Percentiles rank a stretch among this genome's conserved stretches.
These are phyloP conservation scores for Colletotrichum liaoningense DNA, from an alignment of 2,329 filamentous ascomycete species.

Conservation along the genomic window DNA sequence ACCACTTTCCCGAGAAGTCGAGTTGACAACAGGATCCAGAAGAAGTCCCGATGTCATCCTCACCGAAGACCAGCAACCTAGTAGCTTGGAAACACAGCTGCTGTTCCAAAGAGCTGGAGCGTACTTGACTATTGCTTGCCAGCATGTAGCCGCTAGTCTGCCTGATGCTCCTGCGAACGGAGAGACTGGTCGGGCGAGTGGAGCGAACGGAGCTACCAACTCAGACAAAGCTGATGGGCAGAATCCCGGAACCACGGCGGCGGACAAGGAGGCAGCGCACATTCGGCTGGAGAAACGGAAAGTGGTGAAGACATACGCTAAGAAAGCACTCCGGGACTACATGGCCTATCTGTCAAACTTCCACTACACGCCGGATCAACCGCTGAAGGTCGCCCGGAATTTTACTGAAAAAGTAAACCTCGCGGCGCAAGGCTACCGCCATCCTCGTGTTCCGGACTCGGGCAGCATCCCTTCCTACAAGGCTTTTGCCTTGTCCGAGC, in stretches of 20 bases:
- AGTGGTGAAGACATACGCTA: constrained; percentile 78
- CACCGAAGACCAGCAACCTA: constrained; percentile 69
- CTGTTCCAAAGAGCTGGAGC: constrained; percentile 80
- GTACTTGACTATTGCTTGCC: constrained; percentile 78
- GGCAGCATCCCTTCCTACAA: constrained; percentile 46
- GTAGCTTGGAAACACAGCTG: constrained; percentile 79
- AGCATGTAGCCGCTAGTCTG: constrained; percentile 70
- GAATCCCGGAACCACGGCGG: constrained; percentile 45
- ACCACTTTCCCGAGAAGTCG: constrained; percentile 60
- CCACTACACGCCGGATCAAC: constrained; percentile 81
- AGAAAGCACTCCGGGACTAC: constrained; percentile 81
- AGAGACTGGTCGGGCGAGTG: constrained; percentile 15
- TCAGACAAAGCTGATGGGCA: not conserved
- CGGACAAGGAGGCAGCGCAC: constrained; percentile 57
- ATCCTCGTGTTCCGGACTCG: constrained; percentile 44
- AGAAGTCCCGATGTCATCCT: constrained; percentile 49
- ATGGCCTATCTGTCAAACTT: constrained; percentile 77
- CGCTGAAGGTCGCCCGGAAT: constrained; percentile 68
- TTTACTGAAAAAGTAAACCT: constrained; percentile 68
- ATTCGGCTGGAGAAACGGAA: constrained; percentile 65
- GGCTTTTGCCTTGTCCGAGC: constrained; percentile 63
- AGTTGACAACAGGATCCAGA: constrained; percentile 46
- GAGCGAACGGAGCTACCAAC: not conserved
- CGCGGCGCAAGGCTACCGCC: constrained; percentile 60
- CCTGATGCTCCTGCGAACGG: constrained; percentile 33